Evolutionary conservation across 495 filamentous ascomycete species (phyloP).

Genomic region (Penicillium macrosclerotiorum): DNA sequence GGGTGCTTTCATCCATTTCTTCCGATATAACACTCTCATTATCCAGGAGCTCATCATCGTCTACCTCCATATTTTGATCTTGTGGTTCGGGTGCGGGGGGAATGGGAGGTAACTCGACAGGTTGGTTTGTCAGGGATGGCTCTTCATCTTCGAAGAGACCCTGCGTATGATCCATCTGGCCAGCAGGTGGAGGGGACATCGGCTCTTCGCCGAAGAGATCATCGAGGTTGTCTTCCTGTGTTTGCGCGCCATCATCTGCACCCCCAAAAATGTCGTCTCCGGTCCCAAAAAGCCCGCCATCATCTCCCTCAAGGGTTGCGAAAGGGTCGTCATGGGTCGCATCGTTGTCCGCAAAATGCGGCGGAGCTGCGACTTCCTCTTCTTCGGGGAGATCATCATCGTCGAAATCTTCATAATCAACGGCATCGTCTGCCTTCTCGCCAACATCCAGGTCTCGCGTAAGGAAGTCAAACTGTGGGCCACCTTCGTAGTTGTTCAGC

Average conservation of each 20-base stretch:
- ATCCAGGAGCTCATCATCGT: constrained; percentile 38
- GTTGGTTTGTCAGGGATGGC: constrained; percentile 23
- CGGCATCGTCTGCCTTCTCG: constrained; percentile 76
- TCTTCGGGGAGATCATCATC: constrained; percentile 72
- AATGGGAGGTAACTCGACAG: constrained; percentile 23
- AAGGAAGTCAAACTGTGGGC: constrained; percentile 43
- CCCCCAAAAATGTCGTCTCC: constrained; percentile 46
- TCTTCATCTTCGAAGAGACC: constrained; percentile 41
- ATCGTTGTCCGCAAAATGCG: constrained; percentile 12
- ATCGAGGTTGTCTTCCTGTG: constrained; percentile 43
- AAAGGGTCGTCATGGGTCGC: constrained; percentile 21
- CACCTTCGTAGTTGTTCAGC: constrained; percentile 42
- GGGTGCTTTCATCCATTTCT: constrained; percentile 44
- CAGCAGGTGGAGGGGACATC: constrained; percentile 33
- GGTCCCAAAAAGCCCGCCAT: constrained; percentile 51
- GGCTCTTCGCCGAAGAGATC: constrained; percentile 55
- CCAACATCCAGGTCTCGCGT: constrained; percentile 54
- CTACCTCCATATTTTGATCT: constrained; percentile 30
- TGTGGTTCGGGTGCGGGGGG: constrained; percentile 24
- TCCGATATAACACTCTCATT: constrained; percentile 30
- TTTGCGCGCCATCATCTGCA: constrained; percentile 28
- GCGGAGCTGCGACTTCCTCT: constrained; percentile 39
- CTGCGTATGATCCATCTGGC: constrained; percentile 40
- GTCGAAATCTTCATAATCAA: constrained; percentile 85
- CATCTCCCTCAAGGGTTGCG: constrained; percentile 32